Percentiles rank a stretch among this genome's conserved stretches.
Evolutionary conservation across 2,329 filamentous ascomycete genomes (phyloP).

Genomic region (Moelleriella libera): DNA sequence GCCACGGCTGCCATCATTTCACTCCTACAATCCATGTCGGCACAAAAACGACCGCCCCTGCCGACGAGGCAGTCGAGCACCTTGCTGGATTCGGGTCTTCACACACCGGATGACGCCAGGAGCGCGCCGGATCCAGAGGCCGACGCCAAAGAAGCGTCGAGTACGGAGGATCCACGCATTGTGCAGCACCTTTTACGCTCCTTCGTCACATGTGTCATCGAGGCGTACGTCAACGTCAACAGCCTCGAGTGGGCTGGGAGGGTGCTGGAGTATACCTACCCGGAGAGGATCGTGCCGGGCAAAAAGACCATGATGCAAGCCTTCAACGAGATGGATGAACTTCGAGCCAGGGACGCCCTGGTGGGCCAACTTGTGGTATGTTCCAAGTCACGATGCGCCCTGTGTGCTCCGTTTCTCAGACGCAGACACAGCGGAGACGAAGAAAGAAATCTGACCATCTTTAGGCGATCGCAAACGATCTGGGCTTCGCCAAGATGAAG

Average conservation of each 20-base stretch:
- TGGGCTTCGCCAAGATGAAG: constrained; percentile 36
- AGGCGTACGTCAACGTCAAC: constrained; percentile 54
- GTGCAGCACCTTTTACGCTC: constrained; percentile 54
- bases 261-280: constrained; percentile 54
- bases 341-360: constrained; percentile 48
- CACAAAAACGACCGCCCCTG: constrained; percentile 48
- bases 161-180: constrained; percentile 44
- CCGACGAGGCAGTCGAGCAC: constrained; percentile 45
- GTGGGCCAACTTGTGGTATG: constrained; percentile 59
- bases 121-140: constrained; percentile 50
- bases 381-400: constrained; percentile 5
- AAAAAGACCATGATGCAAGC: constrained; percentile 46
- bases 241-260: constrained; percentile 47
- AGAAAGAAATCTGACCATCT: not conserved
- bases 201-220: constrained; percentile 65
- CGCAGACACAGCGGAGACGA: too few species aligned
- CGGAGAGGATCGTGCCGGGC: constrained; percentile 47
- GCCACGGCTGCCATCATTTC: constrained; percentile 58
- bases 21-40: constrained; percentile 55
- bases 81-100: constrained; percentile 38
- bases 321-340: constrained; percentile 47
- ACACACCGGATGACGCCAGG: constrained; percentile 36
- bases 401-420: not conserved
- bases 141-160: constrained; percentile 15
- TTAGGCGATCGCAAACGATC: constrained; percentile 48